Evolutionary conservation across 148 eudicot genomes (phyloP).

Genomic region (Rhododendron griersonianum): DNA sequence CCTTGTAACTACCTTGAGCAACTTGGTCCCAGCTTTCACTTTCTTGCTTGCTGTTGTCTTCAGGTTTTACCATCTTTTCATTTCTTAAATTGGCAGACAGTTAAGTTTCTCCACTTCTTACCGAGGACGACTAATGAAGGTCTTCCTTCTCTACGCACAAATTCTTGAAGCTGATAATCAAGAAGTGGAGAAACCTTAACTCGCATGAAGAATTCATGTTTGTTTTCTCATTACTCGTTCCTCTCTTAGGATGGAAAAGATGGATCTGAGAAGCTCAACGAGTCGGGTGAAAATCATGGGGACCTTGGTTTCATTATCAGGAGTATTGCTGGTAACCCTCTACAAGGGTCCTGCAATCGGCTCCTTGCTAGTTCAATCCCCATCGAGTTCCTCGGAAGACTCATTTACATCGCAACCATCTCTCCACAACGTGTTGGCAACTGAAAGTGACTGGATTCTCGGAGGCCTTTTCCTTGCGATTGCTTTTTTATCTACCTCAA

Average conservation of each 20-base stretch:
- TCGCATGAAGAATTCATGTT: not conserved
- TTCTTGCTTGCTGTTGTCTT: constrained; percentile 50
- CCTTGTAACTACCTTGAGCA: constrained; percentile 46
- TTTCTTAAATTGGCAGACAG: not conserved
- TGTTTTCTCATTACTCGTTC: not conserved
- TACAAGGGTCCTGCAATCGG: constrained; percentile 41
- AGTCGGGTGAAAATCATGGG: constrained; percentile 34
- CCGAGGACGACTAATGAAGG: too few species aligned
- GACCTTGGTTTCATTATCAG: constrained; percentile 38
- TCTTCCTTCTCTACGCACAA: too few species aligned
- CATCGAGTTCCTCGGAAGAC: constrained; percentile 1
- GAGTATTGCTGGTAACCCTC: constrained; percentile 47
- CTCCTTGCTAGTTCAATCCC: constrained; percentile 16
- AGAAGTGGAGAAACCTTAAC: too few species aligned
- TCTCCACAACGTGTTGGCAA: constrained; percentile 1
- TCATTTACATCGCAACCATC: not conserved
- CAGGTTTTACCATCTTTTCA: constrained; percentile 28
- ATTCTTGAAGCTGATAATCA: too few species aligned
- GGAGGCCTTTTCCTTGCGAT: constrained; percentile 42
- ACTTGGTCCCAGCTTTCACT: constrained; percentile 49
- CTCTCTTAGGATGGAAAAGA: constrained; percentile 40
- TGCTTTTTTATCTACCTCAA: constrained; percentile 29
- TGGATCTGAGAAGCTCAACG: constrained; percentile 28
- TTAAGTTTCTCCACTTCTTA: not conserved
- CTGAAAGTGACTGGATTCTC: constrained; percentile 34